Percentiles rank a stretch among this genome's conserved stretches.
These are phyloP conservation scores for Didymella arachidicola DNA, from an alignment of 2,329 filamentous ascomycete species.

Conservation along the genomic window DNA sequence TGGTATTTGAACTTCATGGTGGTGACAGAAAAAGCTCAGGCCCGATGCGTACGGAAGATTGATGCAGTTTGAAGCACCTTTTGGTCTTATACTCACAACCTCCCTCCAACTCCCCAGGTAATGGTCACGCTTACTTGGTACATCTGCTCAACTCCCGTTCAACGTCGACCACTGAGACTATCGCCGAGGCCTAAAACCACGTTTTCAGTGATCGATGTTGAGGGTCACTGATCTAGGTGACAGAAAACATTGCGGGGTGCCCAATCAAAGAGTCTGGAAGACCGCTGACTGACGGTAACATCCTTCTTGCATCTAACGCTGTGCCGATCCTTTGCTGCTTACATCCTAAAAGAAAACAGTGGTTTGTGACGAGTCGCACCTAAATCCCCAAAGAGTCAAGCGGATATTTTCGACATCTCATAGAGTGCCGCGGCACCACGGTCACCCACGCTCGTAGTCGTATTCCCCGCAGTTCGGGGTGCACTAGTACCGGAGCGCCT, in stretches of 20 bases:
- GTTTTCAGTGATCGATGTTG: neutral
- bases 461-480: constrained; percentile 8
- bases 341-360: neutral
- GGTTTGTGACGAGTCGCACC: constrained; percentile 2
- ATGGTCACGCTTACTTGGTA: neutral
- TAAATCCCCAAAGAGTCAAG: constrained; percentile 11
- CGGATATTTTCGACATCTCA: neutral
- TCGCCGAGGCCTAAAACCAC: neutral
- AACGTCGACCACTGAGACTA: neutral
- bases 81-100: constrained; percentile 3
- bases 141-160: constrained; percentile 6
- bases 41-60: neutral
- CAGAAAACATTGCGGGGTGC: neutral
- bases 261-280: constrained; percentile 8
- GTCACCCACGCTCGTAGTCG: constrained; percentile 1
- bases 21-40: neutral
- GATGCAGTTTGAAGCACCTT: neutral
- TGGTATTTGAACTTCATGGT: constrained; percentile 29
- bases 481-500: constrained; percentile 11
- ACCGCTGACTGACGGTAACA: constrained; percentile 1
- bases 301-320: constrained; percentile 1
- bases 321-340: constrained; percentile 9
- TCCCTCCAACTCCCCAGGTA: neutral
- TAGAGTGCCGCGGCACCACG: constrained; percentile 15
- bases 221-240: neutral